Evolutionary conservation across 1,284 basidiomycete genomes (phyloP).

Genomic region (Ustilago crameri): DNA sequence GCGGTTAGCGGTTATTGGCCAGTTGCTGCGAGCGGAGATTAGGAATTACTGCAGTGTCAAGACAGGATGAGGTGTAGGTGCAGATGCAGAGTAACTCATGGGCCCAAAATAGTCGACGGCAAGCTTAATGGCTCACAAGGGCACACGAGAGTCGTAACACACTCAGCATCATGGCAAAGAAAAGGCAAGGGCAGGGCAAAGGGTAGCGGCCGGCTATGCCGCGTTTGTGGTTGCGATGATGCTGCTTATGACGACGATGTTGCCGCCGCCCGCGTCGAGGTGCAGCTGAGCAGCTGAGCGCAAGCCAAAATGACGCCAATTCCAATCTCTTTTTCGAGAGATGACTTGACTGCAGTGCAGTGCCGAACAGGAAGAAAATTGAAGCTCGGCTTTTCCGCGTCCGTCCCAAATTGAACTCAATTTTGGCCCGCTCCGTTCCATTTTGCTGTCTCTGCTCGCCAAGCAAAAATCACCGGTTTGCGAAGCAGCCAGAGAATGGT

Average conservation of each 20-base stretch:
- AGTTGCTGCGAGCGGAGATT: not conserved
- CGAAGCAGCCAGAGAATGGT: too few relatives aligned
- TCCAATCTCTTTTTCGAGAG: not conserved
- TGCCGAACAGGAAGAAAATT: not conserved
- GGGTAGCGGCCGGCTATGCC: not conserved
- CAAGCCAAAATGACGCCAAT: not conserved
- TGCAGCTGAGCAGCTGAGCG: not conserved
- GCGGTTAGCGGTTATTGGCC: not conserved
- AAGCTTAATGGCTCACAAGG: too few relatives aligned
- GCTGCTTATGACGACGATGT: slow-evolving; percentile 10
- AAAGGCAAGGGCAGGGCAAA: not conserved
- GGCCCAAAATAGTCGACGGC: slow-evolving; percentile 15
- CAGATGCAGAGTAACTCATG: not conserved
- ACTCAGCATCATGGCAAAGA: too few relatives aligned
- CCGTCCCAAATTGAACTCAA: too few relatives aligned
- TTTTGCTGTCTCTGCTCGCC: too few relatives aligned
- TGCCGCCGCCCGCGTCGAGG: not conserved
- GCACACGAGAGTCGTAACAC: too few relatives aligned
- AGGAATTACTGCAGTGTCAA: slow-evolving; percentile 3
- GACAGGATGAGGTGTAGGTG: slow-evolving; percentile 20
- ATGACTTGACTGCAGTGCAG: not conserved
- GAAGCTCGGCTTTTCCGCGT: not conserved
- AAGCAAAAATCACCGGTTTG: too few relatives aligned
- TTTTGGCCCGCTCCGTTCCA: too few relatives aligned
- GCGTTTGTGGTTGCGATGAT: not conserved